These are phyloP conservation scores for Aquilaria malaccensis DNA, from an alignment of 345 rosid genomes.

Conservation along the genomic window DNA sequence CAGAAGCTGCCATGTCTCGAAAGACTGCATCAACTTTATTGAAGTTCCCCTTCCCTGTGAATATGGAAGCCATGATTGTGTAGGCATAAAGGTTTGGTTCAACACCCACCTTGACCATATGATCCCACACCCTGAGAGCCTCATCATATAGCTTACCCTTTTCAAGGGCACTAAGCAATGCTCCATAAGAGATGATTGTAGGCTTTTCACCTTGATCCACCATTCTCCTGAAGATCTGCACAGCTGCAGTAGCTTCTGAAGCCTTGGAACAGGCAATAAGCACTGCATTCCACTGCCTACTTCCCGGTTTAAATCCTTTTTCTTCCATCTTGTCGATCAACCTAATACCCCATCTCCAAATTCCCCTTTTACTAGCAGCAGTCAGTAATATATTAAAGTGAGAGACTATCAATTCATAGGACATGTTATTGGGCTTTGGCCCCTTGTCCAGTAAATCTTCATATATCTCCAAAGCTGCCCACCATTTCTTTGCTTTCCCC, in stretches of 20 bases:
- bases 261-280: constrained; percentile 93
- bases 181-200: constrained; percentile 79
- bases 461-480: constrained; percentile 92
- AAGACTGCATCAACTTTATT: constrained; percentile 54
- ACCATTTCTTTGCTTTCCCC: constrained; percentile 97
- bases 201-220: constrained; percentile 85
- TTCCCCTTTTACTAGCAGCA: constrained; percentile 74
- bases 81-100: constrained; percentile 66
- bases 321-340: constrained; percentile 86
- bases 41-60: constrained; percentile 60
- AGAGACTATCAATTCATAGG: constrained; percentile 63
- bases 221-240: constrained; percentile 80
- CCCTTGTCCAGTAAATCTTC: constrained; percentile 87
- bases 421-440: constrained; percentile 75
- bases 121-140: constrained; percentile 83
- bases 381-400: constrained; percentile 65
- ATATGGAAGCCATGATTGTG: constrained; percentile 83
- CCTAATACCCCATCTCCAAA: constrained; percentile 86
- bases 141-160: constrained; percentile 84
- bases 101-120: constrained; percentile 75
- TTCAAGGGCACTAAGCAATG: constrained; percentile 80
- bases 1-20: constrained; percentile 55
- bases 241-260: constrained; percentile 65
- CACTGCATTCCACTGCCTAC: constrained; percentile 78
- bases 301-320: constrained; percentile 74